These are phyloP conservation scores for Wilhelminamyces savonicus DNA, from an alignment of 805 yeast genomes.

Conservation along the genomic window DNA sequence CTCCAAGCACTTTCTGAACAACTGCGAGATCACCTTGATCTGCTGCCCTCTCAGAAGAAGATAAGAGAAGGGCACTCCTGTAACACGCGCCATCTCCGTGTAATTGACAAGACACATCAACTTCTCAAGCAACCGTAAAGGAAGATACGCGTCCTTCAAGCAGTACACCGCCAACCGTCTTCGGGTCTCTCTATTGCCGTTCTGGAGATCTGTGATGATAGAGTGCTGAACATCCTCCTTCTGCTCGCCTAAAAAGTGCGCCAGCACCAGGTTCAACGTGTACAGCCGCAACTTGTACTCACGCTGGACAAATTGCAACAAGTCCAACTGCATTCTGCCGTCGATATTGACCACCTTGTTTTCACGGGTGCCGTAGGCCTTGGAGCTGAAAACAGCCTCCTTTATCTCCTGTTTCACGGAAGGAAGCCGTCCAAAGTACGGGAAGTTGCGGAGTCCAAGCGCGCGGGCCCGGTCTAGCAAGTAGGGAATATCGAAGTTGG, in stretches of 20 bases:
- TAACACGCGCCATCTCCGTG: slow-evolving; percentile 99
- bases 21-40: slow-evolving; percentile 92
- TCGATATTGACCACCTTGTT: slow-evolving; percentile 88
- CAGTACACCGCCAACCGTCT: slow-evolving; percentile 95
- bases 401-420: slow-evolving; percentile 68
- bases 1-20: slow-evolving; percentile 86
- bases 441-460: slow-evolving; percentile 59
- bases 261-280: slow-evolving; percentile 91
- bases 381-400: slow-evolving; percentile 81
- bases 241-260: slow-evolving; percentile 89
- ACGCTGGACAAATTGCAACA: slow-evolving; percentile 87
- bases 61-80: slow-evolving; percentile 95
- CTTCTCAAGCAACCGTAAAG: slow-evolving; percentile 81
- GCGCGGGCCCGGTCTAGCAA: slow-evolving; percentile 81
- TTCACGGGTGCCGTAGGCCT: slow-evolving; percentile 95
- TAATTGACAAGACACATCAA: slow-evolving; percentile 95
- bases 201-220: slow-evolving; percentile 88
- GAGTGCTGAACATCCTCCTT: slow-evolving; percentile 98
- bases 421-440: slow-evolving; percentile 77
- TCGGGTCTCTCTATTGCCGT: slow-evolving; percentile 88
- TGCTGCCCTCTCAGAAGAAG: slow-evolving; percentile 92
- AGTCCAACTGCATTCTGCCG: slow-evolving; percentile 92
- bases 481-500: slow-evolving; percentile 94
- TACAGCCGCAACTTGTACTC: slow-evolving; percentile 93
- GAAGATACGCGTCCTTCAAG: slow-evolving; percentile 91